Base-by-base conservation (phyloP, 176 grass and related monocot genomes). In the Avena atlantica region DNA sequence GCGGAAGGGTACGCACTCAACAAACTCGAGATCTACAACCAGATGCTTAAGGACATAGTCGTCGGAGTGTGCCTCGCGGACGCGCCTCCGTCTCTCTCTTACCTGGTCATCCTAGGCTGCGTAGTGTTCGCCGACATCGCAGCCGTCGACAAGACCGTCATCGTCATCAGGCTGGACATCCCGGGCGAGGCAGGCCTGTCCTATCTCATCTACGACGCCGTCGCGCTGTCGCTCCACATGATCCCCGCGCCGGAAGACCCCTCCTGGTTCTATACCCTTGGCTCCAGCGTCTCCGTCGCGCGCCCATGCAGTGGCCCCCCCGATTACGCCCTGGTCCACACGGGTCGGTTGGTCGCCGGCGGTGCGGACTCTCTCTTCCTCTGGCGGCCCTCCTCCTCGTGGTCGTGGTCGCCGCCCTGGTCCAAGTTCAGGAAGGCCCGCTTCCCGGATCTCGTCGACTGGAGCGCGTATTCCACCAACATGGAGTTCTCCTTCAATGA, bases 201-300 rank as follows among this genome's bases (percentile, higher is more conserved):
- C 29, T 68, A 68, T 9, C 29, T 68, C 29, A 17, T 68, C 65
- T 68, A 68, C 65, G 65, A 68, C 29, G 65, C 65, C 65, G 65
- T 37, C 6, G 65, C 29, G 2, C 15, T 17, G 65, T 68, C 65
- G 14, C 65, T 68, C 5, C 65, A 7, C 65, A 16, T 68, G 65
- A 37, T 68, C 29, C 6, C 65, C 6, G 0, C 0, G 0, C 13
- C 31, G 7, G 5, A 67, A 8, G 24, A 29, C 25, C 64, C 27
- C 27, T 17, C 13, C 13, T 67, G 29, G 31, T 0, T 0, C 13
- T 68, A 36, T 9, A 27, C 6, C 16, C 2, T 68, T 19, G 17
- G 0, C 65, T 36, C 65, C 2, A 7, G 1, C 5, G 29, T 6
- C 29, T 37, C 31, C 29, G 2, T 68, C 65, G 65, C 29, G 14